Evolutionary conservation across 495 filamentous ascomycete species (phyloP), one percentile per base, ranked within the genome.

Genomic region (Xylaria scruposa): DNA sequence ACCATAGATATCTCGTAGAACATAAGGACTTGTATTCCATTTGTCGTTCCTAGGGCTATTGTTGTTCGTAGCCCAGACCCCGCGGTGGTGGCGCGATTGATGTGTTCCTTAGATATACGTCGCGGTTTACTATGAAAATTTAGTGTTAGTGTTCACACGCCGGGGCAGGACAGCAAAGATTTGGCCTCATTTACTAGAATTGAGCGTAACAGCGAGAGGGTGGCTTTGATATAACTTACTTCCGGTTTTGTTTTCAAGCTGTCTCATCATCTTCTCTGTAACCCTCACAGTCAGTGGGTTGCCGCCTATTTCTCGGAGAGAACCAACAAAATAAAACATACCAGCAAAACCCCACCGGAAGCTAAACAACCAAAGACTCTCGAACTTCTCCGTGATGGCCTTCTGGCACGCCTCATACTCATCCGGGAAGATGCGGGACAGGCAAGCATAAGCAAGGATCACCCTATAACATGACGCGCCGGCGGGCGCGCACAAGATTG

Each of bases 341-440:
- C 77, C 77, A 36, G 77, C 77, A 42, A 79, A 76, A 26, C 77
- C 77, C 77, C 77, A 79, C 10, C 77, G 68, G 21, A 76, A 79
- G 56, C 77, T 78, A 33, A 79, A 79, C 38, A 79, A 38, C 66
- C 44, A 62, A 36, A 79, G 66, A 70, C 75, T 79, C 73, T 79
- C 77, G 15, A 79, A 79, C 58, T 79, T 79, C 56, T 79, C 77
- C 15, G 74, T 76, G 51, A 79, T 79, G 10, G 71, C 68, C 26
- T 38, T 49, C 71, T 78, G 65, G 65, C 77, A 79, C 58, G 66
- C 67, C 10, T 9, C 64, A 9, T 49, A 19, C 74, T 79, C 77
- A 24, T 68, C 72, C 10, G 77, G 77, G 56, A 77, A 79, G 17
- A 77, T 73, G 33, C 72, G 74, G 0, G 70, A 38, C 6, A 78